Base-by-base conservation (phyloP, 306 rosid genomes). In the Inga oerstediana region DNA sequence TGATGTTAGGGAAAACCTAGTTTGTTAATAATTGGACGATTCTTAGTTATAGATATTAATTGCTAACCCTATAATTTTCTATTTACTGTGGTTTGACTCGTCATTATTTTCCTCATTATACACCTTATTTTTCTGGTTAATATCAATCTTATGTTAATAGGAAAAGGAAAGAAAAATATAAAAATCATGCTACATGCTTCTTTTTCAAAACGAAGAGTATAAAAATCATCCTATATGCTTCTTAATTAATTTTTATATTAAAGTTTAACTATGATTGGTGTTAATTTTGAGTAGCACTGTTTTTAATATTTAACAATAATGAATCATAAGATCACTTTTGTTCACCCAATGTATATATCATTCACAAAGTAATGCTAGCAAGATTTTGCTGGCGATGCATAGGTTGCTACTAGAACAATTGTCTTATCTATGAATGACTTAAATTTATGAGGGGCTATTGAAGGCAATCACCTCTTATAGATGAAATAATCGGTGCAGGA, bases 141-240 rank as follows among this genome's bases (percentile, higher is more conserved):
- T 56, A 20, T 35, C 4, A 15, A 11, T 37, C 70, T 37, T 59
- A 67, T 74, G 41, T 59, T 39, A 52, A 49, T 61, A 73, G 43
- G 48, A 32, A 73, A 59, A 45, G 17, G n/a, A 13, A 46, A 37
- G 32, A 35, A 72, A 43, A 46, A 71, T 62, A 45, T 71, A 22
- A 49, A 49, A 14, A 49, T 70, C 74, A 62, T 72, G 1, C 61
- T 65, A 10, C 46, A 35, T 65, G 72, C 81, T 72, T 79, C 58
- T 56, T 84, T 17, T 74, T 59, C 32, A 14, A 15, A 34, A 45
- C 16, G 30, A 34, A 72, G 19, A 46, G 56, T 62, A 45, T 61
- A 22, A 14, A 49, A 49, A 49, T 58, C 74, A 62, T 72, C 48
- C 61, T 65, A 7, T 62, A 45, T 52, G 72, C 81, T 81, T 79